Evolutionary conservation across 352 stramenopile species (phyloP).

Genomic region (Phytophthora rubi): DNA sequence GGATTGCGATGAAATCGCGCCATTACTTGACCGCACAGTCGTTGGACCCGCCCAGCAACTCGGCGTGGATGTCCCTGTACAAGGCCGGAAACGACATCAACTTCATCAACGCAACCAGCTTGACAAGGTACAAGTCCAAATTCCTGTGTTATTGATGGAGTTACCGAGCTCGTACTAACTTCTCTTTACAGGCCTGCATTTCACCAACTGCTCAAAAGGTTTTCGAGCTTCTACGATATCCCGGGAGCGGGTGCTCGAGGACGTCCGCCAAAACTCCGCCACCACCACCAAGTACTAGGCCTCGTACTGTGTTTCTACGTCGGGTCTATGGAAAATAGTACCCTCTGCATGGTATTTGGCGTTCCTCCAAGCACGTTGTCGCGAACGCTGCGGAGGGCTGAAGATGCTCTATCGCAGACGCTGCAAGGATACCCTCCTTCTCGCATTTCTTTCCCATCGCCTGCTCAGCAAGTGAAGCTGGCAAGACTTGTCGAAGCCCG

Average conservation of each 20-base stretch:
- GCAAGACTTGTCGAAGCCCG: too few relatives aligned
- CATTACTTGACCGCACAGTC: not conserved
- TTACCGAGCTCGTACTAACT: too few relatives aligned
- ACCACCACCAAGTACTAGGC: slow-evolving; percentile 11
- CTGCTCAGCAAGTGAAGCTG: too few relatives aligned
- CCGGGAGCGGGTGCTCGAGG: not conserved
- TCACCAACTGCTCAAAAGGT: not conserved
- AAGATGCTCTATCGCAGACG: too few relatives aligned
- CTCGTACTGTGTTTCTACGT: slow-evolving; percentile 6
- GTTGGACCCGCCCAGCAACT: not conserved
- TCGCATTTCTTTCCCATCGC: too few relatives aligned
- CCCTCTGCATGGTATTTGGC: not conserved
- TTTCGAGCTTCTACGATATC: not conserved
- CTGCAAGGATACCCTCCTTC: too few relatives aligned
- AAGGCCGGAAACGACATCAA: not conserved
- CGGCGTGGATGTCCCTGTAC: slow-evolving; percentile 7
- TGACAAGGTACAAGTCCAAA: not conserved
- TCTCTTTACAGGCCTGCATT: not conserved
- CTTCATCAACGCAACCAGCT: slow-evolving; percentile 1
- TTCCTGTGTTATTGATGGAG: not conserved
- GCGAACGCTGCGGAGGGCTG: too few relatives aligned
- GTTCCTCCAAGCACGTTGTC: not conserved
- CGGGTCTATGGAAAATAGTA: not conserved
- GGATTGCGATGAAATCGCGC: too few relatives aligned
- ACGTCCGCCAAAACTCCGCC: not conserved